Conservation (phyloP, 345 rosid species). For the Microthlaspi erraticum region DNA sequence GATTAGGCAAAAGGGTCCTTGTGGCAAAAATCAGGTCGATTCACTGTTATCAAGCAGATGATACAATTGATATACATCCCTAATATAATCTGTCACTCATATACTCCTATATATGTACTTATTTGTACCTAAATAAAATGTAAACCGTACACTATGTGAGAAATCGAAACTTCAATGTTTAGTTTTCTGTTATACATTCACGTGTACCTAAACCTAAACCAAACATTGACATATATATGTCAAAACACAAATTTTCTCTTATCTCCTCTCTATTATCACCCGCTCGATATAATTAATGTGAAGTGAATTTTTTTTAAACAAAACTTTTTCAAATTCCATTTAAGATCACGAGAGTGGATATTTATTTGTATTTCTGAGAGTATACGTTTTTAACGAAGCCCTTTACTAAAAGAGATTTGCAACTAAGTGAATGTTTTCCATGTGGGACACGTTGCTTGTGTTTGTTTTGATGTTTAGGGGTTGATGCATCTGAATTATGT, state of each 20-base stretch:
- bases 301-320: too few relatives aligned
- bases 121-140: background rate
- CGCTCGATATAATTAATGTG: too few relatives aligned
- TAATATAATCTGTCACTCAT: background rate
- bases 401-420: background rate
- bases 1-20: conserved; percentile 64
- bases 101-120: conserved; percentile 13
- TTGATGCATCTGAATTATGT: conserved; percentile 29
- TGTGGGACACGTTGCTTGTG: conserved; percentile 30
- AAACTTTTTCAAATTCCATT: too few relatives aligned
- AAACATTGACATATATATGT: too few relatives aligned
- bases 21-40: conserved; percentile 71
- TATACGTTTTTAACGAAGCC: conserved; percentile 15
- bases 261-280: too few relatives aligned
- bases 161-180: too few relatives aligned
- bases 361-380: background rate
- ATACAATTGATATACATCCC: conserved; percentile 14
- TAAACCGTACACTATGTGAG: background rate
- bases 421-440: conserved; percentile 36
- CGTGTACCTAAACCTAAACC: too few relatives aligned
- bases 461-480: conserved; percentile 3
- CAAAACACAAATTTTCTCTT: too few relatives aligned
- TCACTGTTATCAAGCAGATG: conserved; percentile 45
- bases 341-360: background rate
- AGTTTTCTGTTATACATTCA: too few relatives aligned